Conservation (phyloP, 176 grass and related monocot genomes). For the Zoysia pacifica region DNA sequence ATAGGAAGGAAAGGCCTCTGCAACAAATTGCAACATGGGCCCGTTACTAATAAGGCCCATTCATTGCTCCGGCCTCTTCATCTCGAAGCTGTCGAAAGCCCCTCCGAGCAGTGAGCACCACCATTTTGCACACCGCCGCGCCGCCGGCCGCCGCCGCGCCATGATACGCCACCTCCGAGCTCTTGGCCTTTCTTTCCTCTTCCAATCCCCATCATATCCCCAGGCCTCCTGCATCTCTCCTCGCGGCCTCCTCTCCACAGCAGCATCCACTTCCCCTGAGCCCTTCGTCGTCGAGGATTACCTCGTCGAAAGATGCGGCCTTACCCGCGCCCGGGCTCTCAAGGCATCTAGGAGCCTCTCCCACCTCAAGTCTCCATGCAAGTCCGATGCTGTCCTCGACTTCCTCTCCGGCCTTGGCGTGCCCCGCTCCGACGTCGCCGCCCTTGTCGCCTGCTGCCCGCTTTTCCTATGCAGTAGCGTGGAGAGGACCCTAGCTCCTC, state of each 20-base stretch:
- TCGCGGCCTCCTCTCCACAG: not conserved
- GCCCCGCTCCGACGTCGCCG: constrained; percentile 32
- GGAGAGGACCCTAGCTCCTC: not conserved
- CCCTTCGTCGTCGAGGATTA: constrained; percentile 44
- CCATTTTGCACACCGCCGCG: not conserved
- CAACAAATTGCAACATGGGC: too few species aligned
- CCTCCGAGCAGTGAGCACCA: too few species aligned
- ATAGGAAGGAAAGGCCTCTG: too few species aligned
- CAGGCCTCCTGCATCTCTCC: not conserved
- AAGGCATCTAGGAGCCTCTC: not conserved
- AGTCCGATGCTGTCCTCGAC: constrained; percentile 21
- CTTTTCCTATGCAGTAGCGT: not conserved
- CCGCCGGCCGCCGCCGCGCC: not conserved
- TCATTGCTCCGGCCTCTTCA: too few species aligned
- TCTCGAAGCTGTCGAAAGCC: too few species aligned
- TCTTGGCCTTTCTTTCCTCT: not conserved
- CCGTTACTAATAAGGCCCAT: too few species aligned
- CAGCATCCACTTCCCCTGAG: not conserved
- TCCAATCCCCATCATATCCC: not conserved
- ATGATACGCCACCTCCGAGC: not conserved
- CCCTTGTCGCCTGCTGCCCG: constrained; percentile 19
- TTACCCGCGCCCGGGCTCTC: constrained; percentile 26
- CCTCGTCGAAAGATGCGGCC: constrained; percentile 46
- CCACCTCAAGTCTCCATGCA: constrained; percentile 22
- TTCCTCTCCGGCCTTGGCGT: constrained; percentile 38